Evolutionary conservation across 805 yeast genomes (phyloP).

Genomic region (Metschnikowia noctiluminum): DNA sequence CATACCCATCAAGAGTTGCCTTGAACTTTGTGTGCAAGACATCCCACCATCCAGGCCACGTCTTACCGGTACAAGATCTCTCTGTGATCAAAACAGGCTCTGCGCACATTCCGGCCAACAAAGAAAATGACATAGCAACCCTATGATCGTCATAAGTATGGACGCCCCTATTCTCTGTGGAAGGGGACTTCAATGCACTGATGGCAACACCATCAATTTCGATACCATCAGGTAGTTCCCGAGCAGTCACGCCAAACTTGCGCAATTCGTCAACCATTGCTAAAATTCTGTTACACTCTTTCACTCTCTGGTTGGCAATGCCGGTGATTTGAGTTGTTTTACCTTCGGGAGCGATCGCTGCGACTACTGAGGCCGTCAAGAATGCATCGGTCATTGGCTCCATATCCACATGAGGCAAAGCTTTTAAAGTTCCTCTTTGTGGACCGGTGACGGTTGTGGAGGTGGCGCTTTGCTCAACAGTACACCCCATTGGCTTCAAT

Average conservation of each 20-base stretch:
- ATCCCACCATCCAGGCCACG: slow-evolving; percentile 99
- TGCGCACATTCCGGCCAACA: slow-evolving; percentile 70
- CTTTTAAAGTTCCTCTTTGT: slow-evolving; percentile 59
- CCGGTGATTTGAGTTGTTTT: slow-evolving; percentile 75
- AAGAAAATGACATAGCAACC: slow-evolving; percentile 95
- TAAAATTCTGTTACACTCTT: slow-evolving; percentile 92
- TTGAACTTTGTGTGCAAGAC: slow-evolving; percentile 66
- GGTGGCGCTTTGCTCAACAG: slow-evolving; percentile 74
- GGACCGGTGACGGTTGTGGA: slow-evolving; percentile 95
- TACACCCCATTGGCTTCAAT: slow-evolving; percentile 91
- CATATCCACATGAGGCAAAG: slow-evolving; percentile 83
- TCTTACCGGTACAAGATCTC: slow-evolving; percentile 90
- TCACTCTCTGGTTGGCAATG: slow-evolving; percentile 96
- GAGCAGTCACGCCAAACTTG: slow-evolving; percentile 84
- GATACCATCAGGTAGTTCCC: slow-evolving; percentile 90
- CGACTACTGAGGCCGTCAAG: slow-evolving; percentile 93
- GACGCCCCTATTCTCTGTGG: slow-evolving; percentile 51
- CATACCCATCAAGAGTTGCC: slow-evolving; percentile 68
- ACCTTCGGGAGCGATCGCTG: slow-evolving; percentile 73
- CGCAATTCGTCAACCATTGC: slow-evolving; percentile 90
- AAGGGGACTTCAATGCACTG: slow-evolving; percentile 53
- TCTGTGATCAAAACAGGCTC: slow-evolving; percentile 73
- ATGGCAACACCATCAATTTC: slow-evolving; percentile 69
- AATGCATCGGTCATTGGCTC: slow-evolving; percentile 99
- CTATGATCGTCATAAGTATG: slow-evolving; percentile 92